Evolutionary conservation across 78 protist species (phyloP).

Genomic region (Dictyostelium brefeldianum): DNA sequence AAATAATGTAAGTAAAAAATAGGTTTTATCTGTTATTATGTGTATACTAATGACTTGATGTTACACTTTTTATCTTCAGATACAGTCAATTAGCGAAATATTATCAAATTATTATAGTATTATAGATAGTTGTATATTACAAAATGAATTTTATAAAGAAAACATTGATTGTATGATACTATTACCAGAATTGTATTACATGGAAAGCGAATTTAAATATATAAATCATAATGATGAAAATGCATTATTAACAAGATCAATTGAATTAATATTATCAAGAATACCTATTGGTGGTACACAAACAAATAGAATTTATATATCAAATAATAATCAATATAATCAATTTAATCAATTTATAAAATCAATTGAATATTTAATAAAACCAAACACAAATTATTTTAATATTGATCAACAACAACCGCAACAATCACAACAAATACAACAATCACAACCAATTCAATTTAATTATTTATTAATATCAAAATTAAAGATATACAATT

Average conservation of each 20-base stretch:
- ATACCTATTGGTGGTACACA: neutral
- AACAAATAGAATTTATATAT: neutral
- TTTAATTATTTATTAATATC: neutral
- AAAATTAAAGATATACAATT: neutral
- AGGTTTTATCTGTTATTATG: too few relatives aligned
- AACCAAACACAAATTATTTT: too few relatives aligned
- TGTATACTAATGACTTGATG: too few relatives aligned
- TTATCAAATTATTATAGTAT: conserved; percentile 1
- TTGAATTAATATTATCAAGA: neutral
- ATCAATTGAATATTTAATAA: neutral
- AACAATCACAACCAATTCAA: too few relatives aligned
- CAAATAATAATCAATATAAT: neutral
- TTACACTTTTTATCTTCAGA: too few relatives aligned
- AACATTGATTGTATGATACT: neutral
- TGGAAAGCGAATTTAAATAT: neutral
- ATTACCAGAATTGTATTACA: conserved; percentile 14
- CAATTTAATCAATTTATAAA: conserved; percentile 11
- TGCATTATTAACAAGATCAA: neutral
- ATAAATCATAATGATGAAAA: neutral
- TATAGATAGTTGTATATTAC: neutral
- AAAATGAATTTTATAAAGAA: neutral
- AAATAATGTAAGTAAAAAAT: neutral
- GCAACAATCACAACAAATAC: too few relatives aligned
- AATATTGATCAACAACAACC: too few relatives aligned
- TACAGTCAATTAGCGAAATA: neutral